Evolutionary conservation across 306 rosid species (phyloP).

Genomic region (Gillenia trifoliata): DNA sequence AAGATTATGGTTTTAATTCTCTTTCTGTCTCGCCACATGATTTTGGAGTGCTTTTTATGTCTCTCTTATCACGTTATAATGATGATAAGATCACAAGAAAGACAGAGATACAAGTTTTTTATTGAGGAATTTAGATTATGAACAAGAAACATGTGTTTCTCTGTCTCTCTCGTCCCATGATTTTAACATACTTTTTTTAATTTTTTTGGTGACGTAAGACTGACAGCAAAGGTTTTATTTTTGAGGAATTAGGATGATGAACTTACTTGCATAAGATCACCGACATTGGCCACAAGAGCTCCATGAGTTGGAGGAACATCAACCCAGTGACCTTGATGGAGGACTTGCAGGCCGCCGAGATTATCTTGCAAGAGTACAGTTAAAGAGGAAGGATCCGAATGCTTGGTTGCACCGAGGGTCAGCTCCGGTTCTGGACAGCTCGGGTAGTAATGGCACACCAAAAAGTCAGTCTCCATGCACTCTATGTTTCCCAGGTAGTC

Average conservation of each 20-base stretch:
- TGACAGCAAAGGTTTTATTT: too few relatives aligned
- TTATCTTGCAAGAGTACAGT: constrained; percentile 70
- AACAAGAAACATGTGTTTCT: too few relatives aligned
- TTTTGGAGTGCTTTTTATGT: too few relatives aligned
- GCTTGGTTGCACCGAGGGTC: constrained; percentile 65
- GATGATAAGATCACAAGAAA: too few relatives aligned
- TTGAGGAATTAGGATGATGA: background rate
- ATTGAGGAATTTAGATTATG: background rate
- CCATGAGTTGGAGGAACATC: constrained; percentile 49
- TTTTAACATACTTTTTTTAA: too few relatives aligned
- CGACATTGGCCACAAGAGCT: constrained; percentile 63
- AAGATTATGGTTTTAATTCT: too few relatives aligned
- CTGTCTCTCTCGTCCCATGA: too few relatives aligned
- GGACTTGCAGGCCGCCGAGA: constrained; percentile 74
- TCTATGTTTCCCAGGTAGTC: constrained; percentile 49
- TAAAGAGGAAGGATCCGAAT: constrained; percentile 69
- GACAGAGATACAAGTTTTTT: background rate
- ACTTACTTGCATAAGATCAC: constrained; percentile 72
- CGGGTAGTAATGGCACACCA: constrained; percentile 80
- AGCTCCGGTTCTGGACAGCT: constrained; percentile 71
- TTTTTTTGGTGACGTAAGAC: too few relatives aligned
- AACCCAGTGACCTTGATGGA: constrained; percentile 62
- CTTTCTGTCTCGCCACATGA: too few relatives aligned
- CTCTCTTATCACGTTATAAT: too few relatives aligned
- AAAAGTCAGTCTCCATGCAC: constrained; percentile 56